These are phyloP conservation scores for Xylaria bambusicola DNA, from an alignment of 495 filamentous ascomycete genomes.

Conservation along the genomic window DNA sequence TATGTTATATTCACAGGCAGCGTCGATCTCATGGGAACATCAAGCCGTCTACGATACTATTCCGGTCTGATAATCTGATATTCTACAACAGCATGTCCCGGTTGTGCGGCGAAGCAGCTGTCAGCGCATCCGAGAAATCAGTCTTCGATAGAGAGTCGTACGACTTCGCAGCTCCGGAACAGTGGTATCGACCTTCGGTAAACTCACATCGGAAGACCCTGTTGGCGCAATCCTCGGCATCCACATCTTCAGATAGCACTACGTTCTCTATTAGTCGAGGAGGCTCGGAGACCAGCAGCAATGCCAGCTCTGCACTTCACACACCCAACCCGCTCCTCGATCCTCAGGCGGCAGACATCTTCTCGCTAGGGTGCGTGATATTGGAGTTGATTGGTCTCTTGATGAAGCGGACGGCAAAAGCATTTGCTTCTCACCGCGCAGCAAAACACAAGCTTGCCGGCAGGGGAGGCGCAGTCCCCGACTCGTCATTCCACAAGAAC, in stretches of 20 bases:
- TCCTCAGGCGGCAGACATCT: slow-evolving; percentile 65
- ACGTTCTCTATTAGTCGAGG: slow-evolving; percentile 41
- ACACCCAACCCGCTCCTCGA: slow-evolving; percentile 42
- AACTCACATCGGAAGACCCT: slow-evolving; percentile 33
- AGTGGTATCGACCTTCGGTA: slow-evolving; percentile 58
- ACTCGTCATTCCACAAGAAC: slow-evolving; percentile 85
- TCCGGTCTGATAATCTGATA: slow-evolving; percentile 70
- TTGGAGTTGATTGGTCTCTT: slow-evolving; percentile 71
- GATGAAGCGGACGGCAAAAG: slow-evolving; percentile 68
- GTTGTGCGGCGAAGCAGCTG: slow-evolving; percentile 52
- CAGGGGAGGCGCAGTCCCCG: slow-evolving; percentile 66
- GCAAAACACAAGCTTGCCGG: slow-evolving; percentile 66
- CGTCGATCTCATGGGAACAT: slow-evolving; percentile 78
- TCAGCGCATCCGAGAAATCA: slow-evolving; percentile 40
- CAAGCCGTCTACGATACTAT: slow-evolving; percentile 77
- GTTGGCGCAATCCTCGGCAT: slow-evolving; percentile 30
- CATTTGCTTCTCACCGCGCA: slow-evolving; percentile 73
- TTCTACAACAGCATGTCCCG: slow-evolving; percentile 71
- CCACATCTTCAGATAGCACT: slow-evolving; percentile 36
- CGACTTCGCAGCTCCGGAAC: slow-evolving; percentile 85
- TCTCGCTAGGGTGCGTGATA: slow-evolving; percentile 73
- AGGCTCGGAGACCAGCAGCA: slow-evolving; percentile 26
- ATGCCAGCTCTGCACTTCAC: slow-evolving; percentile 32
- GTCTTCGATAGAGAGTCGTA: slow-evolving; percentile 76
- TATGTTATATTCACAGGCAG: slow-evolving; percentile 74